These are phyloP conservation scores for Penicillium samsonianum DNA, from an alignment of 495 filamentous ascomycete genomes.

Conservation along the genomic window DNA sequence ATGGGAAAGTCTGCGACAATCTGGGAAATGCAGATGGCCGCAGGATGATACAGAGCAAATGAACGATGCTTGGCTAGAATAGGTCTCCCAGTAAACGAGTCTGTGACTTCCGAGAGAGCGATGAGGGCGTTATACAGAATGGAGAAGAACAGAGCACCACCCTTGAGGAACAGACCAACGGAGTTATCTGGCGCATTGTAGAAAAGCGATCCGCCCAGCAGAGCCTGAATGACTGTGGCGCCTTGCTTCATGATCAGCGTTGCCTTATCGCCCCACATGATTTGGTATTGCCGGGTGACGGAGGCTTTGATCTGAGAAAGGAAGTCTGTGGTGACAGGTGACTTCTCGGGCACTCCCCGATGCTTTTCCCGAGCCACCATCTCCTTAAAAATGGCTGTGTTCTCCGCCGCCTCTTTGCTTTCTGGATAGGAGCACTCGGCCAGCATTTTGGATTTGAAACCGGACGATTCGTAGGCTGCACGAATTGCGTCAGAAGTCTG, in stretches of 20 bases:
- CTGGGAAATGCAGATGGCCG: too few relatives aligned
- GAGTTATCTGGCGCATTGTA: slow-evolving; percentile 35
- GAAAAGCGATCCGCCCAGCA: slow-evolving; percentile 38
- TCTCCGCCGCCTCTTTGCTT: slow-evolving; percentile 33
- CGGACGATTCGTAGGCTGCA: slow-evolving; percentile 35
- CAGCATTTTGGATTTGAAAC: slow-evolving; percentile 29
- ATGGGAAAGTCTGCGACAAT: too few relatives aligned
- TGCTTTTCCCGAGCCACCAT: slow-evolving; percentile 40
- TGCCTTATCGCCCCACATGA: slow-evolving; percentile 57
- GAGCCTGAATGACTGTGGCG: slow-evolving; percentile 32
- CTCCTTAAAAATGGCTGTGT: slow-evolving; percentile 46
- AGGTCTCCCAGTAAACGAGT: slow-evolving; percentile 64
- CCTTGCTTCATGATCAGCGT: slow-evolving; percentile 57
- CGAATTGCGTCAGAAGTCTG: slow-evolving; percentile 37
- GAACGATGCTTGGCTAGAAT: slow-evolving; percentile 72
- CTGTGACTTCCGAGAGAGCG: slow-evolving; percentile 67
- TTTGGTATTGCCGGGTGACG: slow-evolving; percentile 50
- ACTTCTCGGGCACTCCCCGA: slow-evolving; percentile 10
- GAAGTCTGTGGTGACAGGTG: too few relatives aligned
- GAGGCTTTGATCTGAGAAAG: slow-evolving; percentile 52
- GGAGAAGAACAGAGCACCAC: slow-evolving; percentile 62
- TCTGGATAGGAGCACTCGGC: slow-evolving; percentile 49
- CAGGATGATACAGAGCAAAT: slow-evolving; percentile 63
- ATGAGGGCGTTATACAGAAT: slow-evolving; percentile 69
- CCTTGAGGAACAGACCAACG: slow-evolving; percentile 50